These are phyloP conservation scores for Pyrenula aspistea DNA, from an alignment of 495 filamentous ascomycete species.

Conservation along the genomic window DNA sequence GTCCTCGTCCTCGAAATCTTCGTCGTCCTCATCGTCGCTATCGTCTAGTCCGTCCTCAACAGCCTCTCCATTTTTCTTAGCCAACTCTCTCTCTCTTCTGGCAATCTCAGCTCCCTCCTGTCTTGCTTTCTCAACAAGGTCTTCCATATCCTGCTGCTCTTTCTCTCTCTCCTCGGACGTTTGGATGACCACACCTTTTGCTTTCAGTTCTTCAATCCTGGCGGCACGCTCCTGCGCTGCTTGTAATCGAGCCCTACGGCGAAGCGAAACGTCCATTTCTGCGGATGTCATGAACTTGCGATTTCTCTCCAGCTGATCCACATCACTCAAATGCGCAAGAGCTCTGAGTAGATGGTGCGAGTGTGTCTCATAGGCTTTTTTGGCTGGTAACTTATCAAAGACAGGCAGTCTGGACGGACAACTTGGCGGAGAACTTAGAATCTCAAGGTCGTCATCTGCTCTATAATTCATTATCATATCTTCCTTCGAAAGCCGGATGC, in stretches of 20 bases:
- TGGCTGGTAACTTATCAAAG: slow-evolving; percentile 56
- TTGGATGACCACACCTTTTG: slow-evolving; percentile 70
- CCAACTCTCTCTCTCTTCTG: slow-evolving; percentile 57
- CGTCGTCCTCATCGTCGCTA: slow-evolving; percentile 49
- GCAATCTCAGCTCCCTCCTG: slow-evolving; percentile 70
- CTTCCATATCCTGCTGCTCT: slow-evolving; percentile 70
- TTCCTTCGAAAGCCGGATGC: slow-evolving; percentile 26
- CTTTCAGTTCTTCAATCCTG: slow-evolving; percentile 60
- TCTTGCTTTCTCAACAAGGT: slow-evolving; percentile 74
- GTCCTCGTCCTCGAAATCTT: slow-evolving; percentile 45
- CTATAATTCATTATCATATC: slow-evolving; percentile 25
- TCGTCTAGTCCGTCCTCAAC: slow-evolving; percentile 26
- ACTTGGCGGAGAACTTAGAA: slow-evolving; percentile 31
- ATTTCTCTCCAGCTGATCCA: slow-evolving; percentile 35
- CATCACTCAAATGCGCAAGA: slow-evolving; percentile 62
- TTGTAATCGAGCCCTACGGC: slow-evolving; percentile 64
- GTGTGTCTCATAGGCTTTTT: slow-evolving; percentile 44
- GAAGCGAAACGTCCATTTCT: slow-evolving; percentile 56
- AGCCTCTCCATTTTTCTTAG: slow-evolving; percentile 42
- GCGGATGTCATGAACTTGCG: slow-evolving; percentile 47
- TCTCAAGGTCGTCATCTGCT: slow-evolving; percentile 54
- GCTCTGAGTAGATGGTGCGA: slow-evolving; percentile 56
- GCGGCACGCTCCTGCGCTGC: slow-evolving; percentile 68
- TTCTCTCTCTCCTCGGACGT: slow-evolving; percentile 76
- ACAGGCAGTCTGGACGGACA: slow-evolving; percentile 37